These are phyloP conservation scores for Xylariaceae sp. DNA, from an alignment of 2,329 filamentous ascomycete genomes.

Conservation along the genomic window DNA sequence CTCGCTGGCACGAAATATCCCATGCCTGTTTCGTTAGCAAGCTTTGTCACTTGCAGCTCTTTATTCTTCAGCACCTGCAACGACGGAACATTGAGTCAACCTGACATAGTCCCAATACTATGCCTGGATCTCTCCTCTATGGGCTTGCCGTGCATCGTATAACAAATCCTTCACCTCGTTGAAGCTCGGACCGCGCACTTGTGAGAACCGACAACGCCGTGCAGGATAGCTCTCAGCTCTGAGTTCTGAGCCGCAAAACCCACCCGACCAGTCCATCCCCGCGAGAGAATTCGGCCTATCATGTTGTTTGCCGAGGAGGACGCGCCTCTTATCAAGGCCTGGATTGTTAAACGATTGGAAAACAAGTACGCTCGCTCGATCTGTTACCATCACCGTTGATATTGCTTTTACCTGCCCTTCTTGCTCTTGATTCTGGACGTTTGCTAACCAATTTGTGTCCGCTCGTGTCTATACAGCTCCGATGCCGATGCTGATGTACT, in stretches of 20 bases:
- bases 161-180: not conserved
- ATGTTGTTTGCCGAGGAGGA: conserved; percentile 63
- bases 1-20: no score
- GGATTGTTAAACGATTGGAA: conserved; percentile 72
- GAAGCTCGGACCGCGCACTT: not conserved
- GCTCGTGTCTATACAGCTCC: conserved; percentile 47
- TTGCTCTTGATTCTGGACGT: not conserved
- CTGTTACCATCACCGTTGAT: not conserved
- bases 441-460: conserved; percentile 9
- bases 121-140: not conserved
- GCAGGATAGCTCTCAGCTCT: not conserved
- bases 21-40: not conserved
- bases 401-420: not conserved
- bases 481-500: conserved; percentile 78
- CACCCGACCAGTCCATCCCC: not conserved
- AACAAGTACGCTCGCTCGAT: conserved; percentile 53
- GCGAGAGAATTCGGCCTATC: conserved; percentile 17
- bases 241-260: not conserved
- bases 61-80: conserved; percentile 1
- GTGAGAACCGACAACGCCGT: not conserved
- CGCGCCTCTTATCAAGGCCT: conserved; percentile 61
- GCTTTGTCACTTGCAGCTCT: conserved; percentile 1
- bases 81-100: not conserved
- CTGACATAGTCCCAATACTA: not conserved
- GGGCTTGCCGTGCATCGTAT: not conserved